Percentiles rank a stretch among this genome's conserved stretches.
Evolutionary conservation across 371 early-diverging fungal genomes (phyloP).

Genomic region (Capniomyces stellatus): DNA sequence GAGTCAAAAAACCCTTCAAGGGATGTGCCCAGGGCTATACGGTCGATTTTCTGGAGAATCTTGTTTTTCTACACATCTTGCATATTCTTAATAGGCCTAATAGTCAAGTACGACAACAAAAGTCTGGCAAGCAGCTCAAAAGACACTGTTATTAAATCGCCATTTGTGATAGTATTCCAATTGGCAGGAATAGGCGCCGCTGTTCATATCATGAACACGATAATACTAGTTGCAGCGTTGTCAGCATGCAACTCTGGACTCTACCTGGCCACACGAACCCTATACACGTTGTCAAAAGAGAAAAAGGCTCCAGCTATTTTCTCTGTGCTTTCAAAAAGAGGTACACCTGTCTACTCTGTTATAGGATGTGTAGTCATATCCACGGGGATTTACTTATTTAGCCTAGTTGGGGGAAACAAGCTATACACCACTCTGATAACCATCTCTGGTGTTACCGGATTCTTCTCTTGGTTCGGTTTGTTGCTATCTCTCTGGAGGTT

Average conservation of each 20-base stretch:
- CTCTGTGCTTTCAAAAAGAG: constrained; percentile 12
- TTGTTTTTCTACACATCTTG: constrained; percentile 50
- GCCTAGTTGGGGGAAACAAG: constrained; percentile 20
- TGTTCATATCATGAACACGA: constrained; percentile 46
- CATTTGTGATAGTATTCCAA: constrained; percentile 53
- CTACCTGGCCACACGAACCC: constrained; percentile 44
- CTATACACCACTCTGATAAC: constrained; percentile 54
- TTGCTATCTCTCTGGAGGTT: constrained; percentile 57
- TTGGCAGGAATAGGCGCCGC: constrained; percentile 41
- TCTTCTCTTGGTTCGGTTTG: constrained; percentile 62
- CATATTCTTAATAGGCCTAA: constrained; percentile 44
- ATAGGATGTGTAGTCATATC: constrained; percentile 11
- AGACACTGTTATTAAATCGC: constrained; percentile 32
- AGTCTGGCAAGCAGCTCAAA: constrained; percentile 29
- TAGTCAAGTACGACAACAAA: constrained; percentile 41
- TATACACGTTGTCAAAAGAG: constrained; percentile 41
- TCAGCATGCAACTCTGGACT: constrained; percentile 54
- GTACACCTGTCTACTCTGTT: constrained; percentile 18
- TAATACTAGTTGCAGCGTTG: constrained; percentile 44
- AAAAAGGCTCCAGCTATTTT: constrained; percentile 39
- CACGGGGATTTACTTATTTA: constrained; percentile 13
- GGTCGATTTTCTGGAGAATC: constrained; percentile 56
- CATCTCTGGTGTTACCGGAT: constrained; percentile 52
- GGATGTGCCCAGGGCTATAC: constrained; percentile 51
- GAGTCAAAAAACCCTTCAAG: constrained; percentile 50